phyloP scores from a whole-genome alignment of 768 basidiomycete species.

The Lentinula guzmanii region DNA sequence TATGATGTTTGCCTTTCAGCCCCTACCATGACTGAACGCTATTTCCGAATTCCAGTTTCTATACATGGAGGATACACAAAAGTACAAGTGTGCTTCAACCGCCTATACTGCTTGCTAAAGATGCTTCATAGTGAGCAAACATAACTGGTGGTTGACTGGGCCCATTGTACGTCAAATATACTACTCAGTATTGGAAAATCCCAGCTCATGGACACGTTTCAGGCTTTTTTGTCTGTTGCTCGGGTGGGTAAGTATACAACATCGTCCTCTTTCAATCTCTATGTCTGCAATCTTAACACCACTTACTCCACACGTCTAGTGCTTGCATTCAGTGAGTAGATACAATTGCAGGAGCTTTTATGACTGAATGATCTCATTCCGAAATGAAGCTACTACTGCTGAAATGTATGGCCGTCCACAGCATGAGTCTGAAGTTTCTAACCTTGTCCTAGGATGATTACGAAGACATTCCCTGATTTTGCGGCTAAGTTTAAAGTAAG shows the following conservation, averaged over 20 bases:
- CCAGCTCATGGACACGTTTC: neutral
- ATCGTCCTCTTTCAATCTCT: neutral
- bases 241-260: neutral
- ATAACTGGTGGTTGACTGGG: conserved; percentile 11
- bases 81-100: neutral
- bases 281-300: neutral
- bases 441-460: neutral
- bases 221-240: neutral
- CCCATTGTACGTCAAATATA: conserved; percentile 4
- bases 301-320: neutral
- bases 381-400: neutral
- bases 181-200: neutral
- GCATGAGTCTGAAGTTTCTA: neutral
- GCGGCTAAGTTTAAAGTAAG: neutral
- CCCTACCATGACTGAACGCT: neutral
- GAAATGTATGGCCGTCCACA: conserved; percentile 1
- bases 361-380: neutral
- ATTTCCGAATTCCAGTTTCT: neutral
- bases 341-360: neutral
- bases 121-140: conserved; percentile 5
- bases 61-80: neutral
- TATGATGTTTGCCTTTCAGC: neutral
- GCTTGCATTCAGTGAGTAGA: neutral
- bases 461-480: conserved; percentile 1
- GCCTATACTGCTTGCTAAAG: neutral